Evolutionary conservation across 2,329 filamentous ascomycete species (phyloP), one percentile per base, ranked within the genome.

Genomic region (Blastomyces silverae): DNA sequence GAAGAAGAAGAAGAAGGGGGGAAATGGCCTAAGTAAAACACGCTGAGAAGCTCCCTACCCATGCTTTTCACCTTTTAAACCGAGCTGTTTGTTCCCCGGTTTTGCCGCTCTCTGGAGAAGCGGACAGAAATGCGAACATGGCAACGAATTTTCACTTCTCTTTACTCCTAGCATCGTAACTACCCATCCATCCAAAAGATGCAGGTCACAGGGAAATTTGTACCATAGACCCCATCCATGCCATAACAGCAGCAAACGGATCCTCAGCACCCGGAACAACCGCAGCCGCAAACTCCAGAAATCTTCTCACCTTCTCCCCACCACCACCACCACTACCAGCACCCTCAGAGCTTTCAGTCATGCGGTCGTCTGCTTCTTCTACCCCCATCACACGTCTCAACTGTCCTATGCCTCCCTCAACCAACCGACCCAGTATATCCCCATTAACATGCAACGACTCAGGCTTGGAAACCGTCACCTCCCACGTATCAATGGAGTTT

Each of bases 371-470:
- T 58, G 11, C 22, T 25, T 28, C 62, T 20, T 63, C 59, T 25
- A 61, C 50, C 5, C 64, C 65, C 42, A 80, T 70, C 67, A 79
- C 67, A 1, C 68, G 52, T 48, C 71, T 68, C 46, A 79, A 69
- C 64, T 72, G 70, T 2, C 67, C 65, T 0, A 70, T 74, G 42
- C 79, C 77, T 22, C 73, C 76, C 22, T 82, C 76, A 13, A 87
- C 68, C 65, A 86, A 83, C 7, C 82, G 79, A 66, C 79, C 77
- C 53, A 91, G 74, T 46, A 90, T 77, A 69, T 90, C 87, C 0
- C 89, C 89, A 67, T 91, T 81, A 2, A 91, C 79, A 64, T 90
- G 87, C 82, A 85, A 85, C 65, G 79, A 79, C 31, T 76, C 71
- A 48, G 80, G 79, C 1, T 78, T 78, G 11, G 76, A 73, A 6